Evolutionary conservation across 192 early-diverging fungal genomes (phyloP).

Genomic region (Coemansia asiatica): DNA sequence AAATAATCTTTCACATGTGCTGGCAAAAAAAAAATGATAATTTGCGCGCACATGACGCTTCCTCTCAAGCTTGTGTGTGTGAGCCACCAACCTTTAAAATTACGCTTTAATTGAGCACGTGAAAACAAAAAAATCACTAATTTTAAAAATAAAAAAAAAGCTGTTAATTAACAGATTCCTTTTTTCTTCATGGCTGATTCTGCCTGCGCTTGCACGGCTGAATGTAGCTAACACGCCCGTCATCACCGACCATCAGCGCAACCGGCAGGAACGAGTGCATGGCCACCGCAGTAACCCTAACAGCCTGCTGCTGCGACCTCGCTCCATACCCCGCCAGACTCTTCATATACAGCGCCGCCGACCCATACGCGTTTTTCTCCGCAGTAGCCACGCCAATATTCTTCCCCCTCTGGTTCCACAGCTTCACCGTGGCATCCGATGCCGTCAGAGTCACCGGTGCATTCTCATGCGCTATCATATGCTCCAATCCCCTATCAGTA

Average conservation of each 20-base stretch:
- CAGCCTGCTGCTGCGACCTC: not conserved
- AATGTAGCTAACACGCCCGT: conserved; percentile 49
- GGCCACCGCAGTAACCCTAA: conserved; percentile 16
- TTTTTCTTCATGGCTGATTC: not conserved
- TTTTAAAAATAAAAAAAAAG: no score
- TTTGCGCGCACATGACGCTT: no score
- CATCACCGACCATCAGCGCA: conserved; percentile 45
- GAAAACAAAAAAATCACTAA: not conserved
- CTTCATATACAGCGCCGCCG: conserved; percentile 37
- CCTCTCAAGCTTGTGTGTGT: no score
- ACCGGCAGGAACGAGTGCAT: conserved; percentile 48
- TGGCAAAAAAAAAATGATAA: not conserved
- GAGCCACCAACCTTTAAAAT: no score
- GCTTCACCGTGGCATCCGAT: conserved; percentile 37
- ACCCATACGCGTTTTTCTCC: conserved; percentile 19
- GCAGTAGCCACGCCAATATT: conserved; percentile 40
- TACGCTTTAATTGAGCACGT: not conserved
- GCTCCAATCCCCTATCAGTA: conserved; percentile 23
- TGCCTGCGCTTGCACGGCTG: conserved; percentile 19
- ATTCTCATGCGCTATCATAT: conserved; percentile 48
- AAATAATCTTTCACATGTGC: not conserved
- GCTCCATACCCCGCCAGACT: conserved; percentile 35
- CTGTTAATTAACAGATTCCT: not conserved
- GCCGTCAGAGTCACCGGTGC: conserved; percentile 46
- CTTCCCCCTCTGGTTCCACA: conserved; percentile 53